Evolutionary conservation across 164 flowering plant species (phyloP), one percentile per base, ranked within the genome.

Genomic region (Berberis thunbergii): DNA sequence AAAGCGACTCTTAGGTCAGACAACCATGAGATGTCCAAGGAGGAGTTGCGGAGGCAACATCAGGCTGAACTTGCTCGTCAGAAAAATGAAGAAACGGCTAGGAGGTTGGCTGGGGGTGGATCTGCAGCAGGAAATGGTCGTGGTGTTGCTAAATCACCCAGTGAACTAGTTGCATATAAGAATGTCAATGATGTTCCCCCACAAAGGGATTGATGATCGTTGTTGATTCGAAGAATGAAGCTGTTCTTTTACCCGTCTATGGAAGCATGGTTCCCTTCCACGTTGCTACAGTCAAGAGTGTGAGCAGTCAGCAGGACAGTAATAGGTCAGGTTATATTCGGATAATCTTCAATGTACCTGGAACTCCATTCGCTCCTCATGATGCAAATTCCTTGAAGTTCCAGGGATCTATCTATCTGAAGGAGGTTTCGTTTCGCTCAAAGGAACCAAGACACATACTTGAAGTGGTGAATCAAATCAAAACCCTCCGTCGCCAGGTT

Each of bases 231-330:
- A 90, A 73, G 73, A 78, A 85, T 67, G 97, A 90, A 62, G 89
- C 88, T 9, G 52, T 90, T 41, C 83, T 90, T 3, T 64, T 90
- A 59, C 97, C 97, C 0, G 77, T 90, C 41, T 74, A 85, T 72
- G 95, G 97, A 41, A 77, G 68, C 68, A 83, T 90, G 95, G 85
- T 86, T 38, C 95, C 97, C 62, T 87, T 90, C 68, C 97, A 85
- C 68, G 80, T 88, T 49, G 83, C 85, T 11, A 86, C 87, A 2
- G 74, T 90, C 43, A 87, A 78, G 72, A 88, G 73, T 42, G 91
- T 90, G 6, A 75, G 78, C 13, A 87, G 91, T 66, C 95, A 90
- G 78, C 85, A 81, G 69, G 89, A 89, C 45, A 74, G 77, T 1
- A 81, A 74, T 50, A 74, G 91, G 2, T 83, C 65, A 7, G 80